phyloP scores from a whole-genome alignment of 2,329 filamentous ascomycete genomes.

The Neopestalotiopsis clavispora region DNA sequence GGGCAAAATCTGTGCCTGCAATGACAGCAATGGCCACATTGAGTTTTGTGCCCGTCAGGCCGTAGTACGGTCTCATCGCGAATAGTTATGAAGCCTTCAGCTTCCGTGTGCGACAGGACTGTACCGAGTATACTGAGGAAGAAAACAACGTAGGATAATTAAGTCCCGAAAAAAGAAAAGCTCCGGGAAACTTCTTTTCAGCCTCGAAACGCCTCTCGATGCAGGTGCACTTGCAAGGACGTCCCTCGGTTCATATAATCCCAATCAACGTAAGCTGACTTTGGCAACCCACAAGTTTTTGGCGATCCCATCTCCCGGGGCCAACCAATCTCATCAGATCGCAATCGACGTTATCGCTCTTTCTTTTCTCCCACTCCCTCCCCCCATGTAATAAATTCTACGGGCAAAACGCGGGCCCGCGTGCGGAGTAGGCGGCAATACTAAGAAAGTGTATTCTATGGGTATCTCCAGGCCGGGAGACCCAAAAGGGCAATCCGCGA shows the following conservation, averaged over 20 bases:
- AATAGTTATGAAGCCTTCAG: not conserved
- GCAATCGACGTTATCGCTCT: not conserved
- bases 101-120: not conserved
- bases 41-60: constrained; percentile 20
- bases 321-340: constrained; percentile 3
- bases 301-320: not conserved
- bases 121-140: not conserved
- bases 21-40: constrained; percentile 23
- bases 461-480: not conserved
- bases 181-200: not conserved
- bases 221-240: not conserved
- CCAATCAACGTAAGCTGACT: not conserved
- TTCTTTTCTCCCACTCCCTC: too few relatives aligned
- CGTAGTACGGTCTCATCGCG: constrained; percentile 20
- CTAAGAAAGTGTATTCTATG: constrained; percentile 13
- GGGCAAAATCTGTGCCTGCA: constrained; percentile 23
- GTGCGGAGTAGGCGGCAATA: constrained; percentile 5
- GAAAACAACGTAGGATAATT: not conserved
- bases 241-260: constrained; percentile 1
- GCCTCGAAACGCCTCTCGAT: not conserved
- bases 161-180: not conserved
- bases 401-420: constrained; percentile 10
- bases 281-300: not conserved
- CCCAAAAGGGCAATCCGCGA: constrained; percentile 4
- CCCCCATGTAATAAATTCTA: too few relatives aligned